Percentiles rank a stretch among this genome's conserved stretches.
Evolutionary conservation across 192 early-diverging fungal species (phyloP).

Genomic region (Backusella macrospora): DNA sequence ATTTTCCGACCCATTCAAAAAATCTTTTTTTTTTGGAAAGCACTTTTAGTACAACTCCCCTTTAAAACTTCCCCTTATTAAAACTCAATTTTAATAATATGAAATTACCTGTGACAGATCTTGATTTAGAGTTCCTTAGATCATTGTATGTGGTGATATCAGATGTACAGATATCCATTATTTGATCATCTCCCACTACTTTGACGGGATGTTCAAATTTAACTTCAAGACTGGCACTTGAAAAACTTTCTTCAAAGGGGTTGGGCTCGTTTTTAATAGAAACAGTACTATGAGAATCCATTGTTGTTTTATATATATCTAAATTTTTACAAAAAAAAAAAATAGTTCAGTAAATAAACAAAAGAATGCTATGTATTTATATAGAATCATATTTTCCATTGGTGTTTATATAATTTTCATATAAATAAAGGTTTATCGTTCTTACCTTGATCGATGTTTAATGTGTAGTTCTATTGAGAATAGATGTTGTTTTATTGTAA

Average conservation of each 20-base stretch:
- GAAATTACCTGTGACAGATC: not conserved
- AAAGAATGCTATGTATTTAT: not conserved
- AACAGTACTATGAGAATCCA: not conserved
- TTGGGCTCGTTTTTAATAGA: conserved; percentile 5
- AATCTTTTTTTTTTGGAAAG: not conserved
- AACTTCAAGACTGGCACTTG: not conserved
- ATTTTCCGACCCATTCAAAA: not conserved
- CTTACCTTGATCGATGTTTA: not conserved
- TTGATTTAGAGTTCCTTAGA: not conserved
- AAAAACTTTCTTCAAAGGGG: conserved; percentile 19
- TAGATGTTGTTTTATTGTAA: conserved; percentile 1
- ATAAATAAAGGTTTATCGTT: not conserved
- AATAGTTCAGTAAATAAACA: not conserved
- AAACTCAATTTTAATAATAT: not conserved
- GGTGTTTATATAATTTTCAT: not conserved
- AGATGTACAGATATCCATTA: not conserved
- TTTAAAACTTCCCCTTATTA: not conserved
- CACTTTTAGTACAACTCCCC: not conserved
- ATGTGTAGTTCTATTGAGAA: not conserved
- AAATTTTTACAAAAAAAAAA: not conserved
- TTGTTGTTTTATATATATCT: not conserved
- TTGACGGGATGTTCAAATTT: not conserved
- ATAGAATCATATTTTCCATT: not conserved
- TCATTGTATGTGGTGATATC: not conserved
- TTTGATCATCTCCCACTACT: not conserved